Evolutionary conservation across 345 rosid genomes (phyloP), one percentile per base, ranked within the genome.

Genomic region (Populus ilicifolia): DNA sequence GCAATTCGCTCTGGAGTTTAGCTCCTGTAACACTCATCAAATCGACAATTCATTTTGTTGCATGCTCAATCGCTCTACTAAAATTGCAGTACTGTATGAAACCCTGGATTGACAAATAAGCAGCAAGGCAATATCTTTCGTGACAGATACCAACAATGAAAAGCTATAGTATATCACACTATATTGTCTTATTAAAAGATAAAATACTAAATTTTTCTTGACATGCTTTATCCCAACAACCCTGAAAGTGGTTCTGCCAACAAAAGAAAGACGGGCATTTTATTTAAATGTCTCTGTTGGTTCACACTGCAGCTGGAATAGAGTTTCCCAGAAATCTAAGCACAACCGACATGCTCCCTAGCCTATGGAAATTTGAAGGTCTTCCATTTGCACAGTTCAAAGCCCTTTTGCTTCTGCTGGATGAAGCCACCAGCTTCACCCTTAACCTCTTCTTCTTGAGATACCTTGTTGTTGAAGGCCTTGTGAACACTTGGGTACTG

Each of bases 311-410:
- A 63, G 35, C 67, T 23, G 67, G 14, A 5, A 63, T 59, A 7
- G 4, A 59, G 13, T 43, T 43, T 43, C 46, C 46, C 46, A 43
- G 46, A 11, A 43, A 43, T 43, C 46, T 43, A 43, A 43, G 46
- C 46, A 43, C 46, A 43, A 2, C 46, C 46, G 23, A 18, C 9
- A 52, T 2, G 10, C 10, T 52, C 59, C 52, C 59, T 20, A 52
- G 59, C 30, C 5, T 83, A 76, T 6, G 44, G 33, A 72, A 8
- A 2, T 52, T 71, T 85, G 82, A 86, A 86, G 73, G 87, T 86
- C 71, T 77, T 82, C 91, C 89, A 88, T 77, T 83, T 85, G 86
- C 83, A 79, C 1, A 83, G 80, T 43, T 78, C 83, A 65, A 88
- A 86, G 2, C 67, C 78, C 78, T 63, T 85, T 73, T 38, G 88